A percentile compares a stretch with the other conserved stretches of the same genome.
Conservation (phyloP, 2,329 filamentous ascomycete genomes). For the Cercospora berteroae region DNA sequence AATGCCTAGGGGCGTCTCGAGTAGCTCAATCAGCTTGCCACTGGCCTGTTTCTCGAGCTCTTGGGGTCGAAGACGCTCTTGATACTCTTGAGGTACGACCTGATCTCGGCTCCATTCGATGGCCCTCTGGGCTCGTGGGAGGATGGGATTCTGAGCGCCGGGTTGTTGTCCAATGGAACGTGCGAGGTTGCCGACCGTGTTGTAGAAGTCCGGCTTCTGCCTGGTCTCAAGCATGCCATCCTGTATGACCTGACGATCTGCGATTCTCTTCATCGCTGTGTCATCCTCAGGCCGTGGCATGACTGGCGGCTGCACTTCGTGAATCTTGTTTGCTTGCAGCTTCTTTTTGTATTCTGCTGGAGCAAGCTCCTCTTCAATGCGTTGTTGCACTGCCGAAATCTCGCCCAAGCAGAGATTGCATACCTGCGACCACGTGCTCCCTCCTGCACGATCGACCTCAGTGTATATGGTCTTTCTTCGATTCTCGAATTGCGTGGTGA, state of each 20-base stretch:
- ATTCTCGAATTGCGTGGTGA: slow-evolving; percentile 70
- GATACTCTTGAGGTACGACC: slow-evolving; percentile 46
- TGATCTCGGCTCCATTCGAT: slow-evolving; percentile 28
- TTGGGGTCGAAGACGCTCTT: slow-evolving; percentile 50
- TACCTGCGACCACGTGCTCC: slow-evolving; percentile 78
- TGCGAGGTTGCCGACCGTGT: slow-evolving; percentile 45
- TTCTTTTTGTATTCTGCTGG: slow-evolving; percentile 23
- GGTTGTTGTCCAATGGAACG: slow-evolving; percentile 51
- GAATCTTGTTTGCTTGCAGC: slow-evolving; percentile 20
- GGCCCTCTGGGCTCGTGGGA: slow-evolving; percentile 40
- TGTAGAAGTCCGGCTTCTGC: slow-evolving; percentile 20
- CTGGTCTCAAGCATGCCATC: slow-evolving; percentile 30
- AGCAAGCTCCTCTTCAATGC: slow-evolving; percentile 56
- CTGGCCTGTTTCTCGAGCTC: slow-evolving; percentile 49
- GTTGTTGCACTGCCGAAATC: slow-evolving; percentile 64
- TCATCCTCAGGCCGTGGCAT: slow-evolving; percentile 30
- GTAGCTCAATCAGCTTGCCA: slow-evolving; percentile 44
- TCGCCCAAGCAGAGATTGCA: slow-evolving; percentile 66
- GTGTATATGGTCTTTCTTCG: slow-evolving; percentile 79
- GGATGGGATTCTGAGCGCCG: slow-evolving; percentile 39
- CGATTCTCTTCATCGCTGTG: slow-evolving; percentile 32
- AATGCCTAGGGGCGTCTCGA: slow-evolving; percentile 58
- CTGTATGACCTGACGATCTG: slow-evolving; percentile 26
- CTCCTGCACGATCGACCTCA: slow-evolving; percentile 78
- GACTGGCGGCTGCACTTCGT: slow-evolving; percentile 23